These are phyloP conservation scores for Fusarium sp. DNA, from an alignment of 2,329 filamentous ascomycete genomes.

Conservation along the genomic window DNA sequence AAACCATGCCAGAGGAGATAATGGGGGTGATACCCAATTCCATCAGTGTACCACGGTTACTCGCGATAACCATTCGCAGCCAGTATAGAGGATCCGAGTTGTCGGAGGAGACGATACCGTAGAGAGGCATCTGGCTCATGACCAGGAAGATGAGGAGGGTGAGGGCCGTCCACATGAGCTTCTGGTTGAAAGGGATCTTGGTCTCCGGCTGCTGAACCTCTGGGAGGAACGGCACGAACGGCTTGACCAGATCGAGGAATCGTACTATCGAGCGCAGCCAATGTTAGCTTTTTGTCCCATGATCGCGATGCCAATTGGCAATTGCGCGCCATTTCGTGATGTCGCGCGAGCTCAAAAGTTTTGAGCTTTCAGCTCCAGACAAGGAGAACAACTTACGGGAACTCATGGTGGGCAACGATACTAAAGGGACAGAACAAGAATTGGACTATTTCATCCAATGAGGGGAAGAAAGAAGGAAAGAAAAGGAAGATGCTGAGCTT, in stretches of 20 bases:
- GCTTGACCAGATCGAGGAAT: conserved; percentile 99
- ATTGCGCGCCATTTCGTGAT: conserved; percentile 38
- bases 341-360: conserved; percentile 29
- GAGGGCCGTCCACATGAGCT: conserved; percentile 93
- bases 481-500: conserved; percentile 50
- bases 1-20: conserved; percentile 99
- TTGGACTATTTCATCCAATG: conserved; percentile 53
- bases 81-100: conserved; percentile 99
- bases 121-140: conserved; percentile 99
- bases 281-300: conserved; percentile 41
- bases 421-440: conserved; percentile 48
- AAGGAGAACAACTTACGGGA: conserved; percentile 57
- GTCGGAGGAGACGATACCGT: conserved; percentile 98
- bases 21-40: conserved; percentile 97
- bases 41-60: conserved; percentile 97
- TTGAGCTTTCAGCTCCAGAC: conserved; percentile 25
- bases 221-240: conserved; percentile 98
- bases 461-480: conserved; percentile 47
- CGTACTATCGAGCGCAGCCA: conserved; percentile 70
- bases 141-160: conserved; percentile 99
- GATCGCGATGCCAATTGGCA: conserved; percentile 26
- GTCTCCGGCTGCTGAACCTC: conserved; percentile 99
- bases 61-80: conserved; percentile 99
- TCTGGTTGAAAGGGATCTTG: conserved; percentile 99
- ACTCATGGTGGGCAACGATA: conserved; percentile 61